Conservation (phyloP, 2,329 filamentous ascomycete genomes). For the Calonectria multiphialidica region DNA sequence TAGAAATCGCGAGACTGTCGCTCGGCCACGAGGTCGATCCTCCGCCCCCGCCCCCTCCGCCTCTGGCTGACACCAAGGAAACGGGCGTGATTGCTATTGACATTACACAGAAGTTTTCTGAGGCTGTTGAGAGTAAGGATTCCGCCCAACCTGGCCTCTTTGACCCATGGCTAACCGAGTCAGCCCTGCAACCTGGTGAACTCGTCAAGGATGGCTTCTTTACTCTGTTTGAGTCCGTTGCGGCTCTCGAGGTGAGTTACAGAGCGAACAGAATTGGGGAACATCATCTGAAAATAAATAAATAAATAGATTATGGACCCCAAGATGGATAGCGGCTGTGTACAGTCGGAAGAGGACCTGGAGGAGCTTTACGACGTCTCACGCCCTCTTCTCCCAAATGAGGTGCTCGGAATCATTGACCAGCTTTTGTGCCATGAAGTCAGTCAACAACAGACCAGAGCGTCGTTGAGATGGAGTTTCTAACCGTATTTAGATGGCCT, state of each 20-base stretch:
- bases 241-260: constrained; percentile 76
- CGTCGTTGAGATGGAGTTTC: not conserved
- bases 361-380: constrained; percentile 86
- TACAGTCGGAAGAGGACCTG: constrained; percentile 82
- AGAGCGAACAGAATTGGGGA: constrained; percentile 97
- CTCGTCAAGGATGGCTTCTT: constrained; percentile 95
- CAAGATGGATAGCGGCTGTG: constrained; percentile 97
- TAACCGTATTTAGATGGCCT: constrained; percentile 78
- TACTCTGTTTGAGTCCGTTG: constrained; percentile 93
- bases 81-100: constrained; percentile 68
- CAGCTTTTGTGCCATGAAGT: constrained; percentile 92
- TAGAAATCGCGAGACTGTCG: constrained; percentile 57
- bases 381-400: constrained; percentile 75
- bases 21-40: constrained; percentile 49
- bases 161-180: constrained; percentile 39
- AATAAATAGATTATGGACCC: constrained; percentile 89
- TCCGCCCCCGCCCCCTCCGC: constrained; percentile 47
- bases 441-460: constrained; percentile 29
- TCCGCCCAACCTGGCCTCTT: not conserved
- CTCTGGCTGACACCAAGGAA: constrained; percentile 55
- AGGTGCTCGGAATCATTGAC: constrained; percentile 94
- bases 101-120: constrained; percentile 68
- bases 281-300: not conserved
- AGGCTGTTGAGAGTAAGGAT: constrained; percentile 64
- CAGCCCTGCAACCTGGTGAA: constrained; percentile 83